phyloP scores from a whole-genome alignment of 73 alveolate species.

The Paramecium primaurelia region DNA sequence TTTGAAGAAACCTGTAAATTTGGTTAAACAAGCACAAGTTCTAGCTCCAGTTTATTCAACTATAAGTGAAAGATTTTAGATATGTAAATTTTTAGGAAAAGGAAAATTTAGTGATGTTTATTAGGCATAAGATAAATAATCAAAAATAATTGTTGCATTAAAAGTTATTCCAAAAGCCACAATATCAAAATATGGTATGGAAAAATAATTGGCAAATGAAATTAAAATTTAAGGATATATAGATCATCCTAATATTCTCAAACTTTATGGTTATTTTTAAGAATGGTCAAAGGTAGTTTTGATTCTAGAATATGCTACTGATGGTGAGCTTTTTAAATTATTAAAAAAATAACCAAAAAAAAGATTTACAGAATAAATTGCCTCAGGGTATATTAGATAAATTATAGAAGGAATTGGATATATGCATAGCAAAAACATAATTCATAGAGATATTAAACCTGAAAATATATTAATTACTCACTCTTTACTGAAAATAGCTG shows the following conservation, averaged over 20 bases:
- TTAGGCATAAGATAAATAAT: slow-evolving; percentile 76
- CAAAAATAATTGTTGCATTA: slow-evolving; percentile 88
- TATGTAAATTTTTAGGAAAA: slow-evolving; percentile 76
- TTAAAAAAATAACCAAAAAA: slow-evolving; percentile 59
- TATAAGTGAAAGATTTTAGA: slow-evolving; percentile 62
- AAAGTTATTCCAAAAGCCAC: slow-evolving; percentile 82
- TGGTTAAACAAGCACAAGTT: not conserved
- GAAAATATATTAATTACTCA: slow-evolving; percentile 65
- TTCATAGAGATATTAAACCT: slow-evolving; percentile 74
- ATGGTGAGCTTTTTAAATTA: slow-evolving; percentile 88
- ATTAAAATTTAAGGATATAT: slow-evolving; percentile 89
- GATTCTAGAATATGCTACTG: slow-evolving; percentile 91
- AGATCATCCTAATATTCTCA: slow-evolving; percentile 85
- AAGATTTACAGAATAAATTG: slow-evolving; percentile 50
- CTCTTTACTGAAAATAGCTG: slow-evolving; percentile 33
- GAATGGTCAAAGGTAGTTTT: slow-evolving; percentile 88
- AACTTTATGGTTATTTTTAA: slow-evolving; percentile 92
- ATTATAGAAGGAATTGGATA: slow-evolving; percentile 59
- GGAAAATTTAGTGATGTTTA: slow-evolving; percentile 85
- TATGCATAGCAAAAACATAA: slow-evolving; percentile 61
- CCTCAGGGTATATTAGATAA: slow-evolving; percentile 58
- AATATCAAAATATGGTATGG: slow-evolving; percentile 77
- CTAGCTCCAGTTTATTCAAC: not conserved
- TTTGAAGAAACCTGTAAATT: not conserved
- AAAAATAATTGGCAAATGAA: slow-evolving; percentile 89